Conservation (phyloP, 2,329 filamentous ascomycete species). For the Penicillium sclerotigenum region DNA sequence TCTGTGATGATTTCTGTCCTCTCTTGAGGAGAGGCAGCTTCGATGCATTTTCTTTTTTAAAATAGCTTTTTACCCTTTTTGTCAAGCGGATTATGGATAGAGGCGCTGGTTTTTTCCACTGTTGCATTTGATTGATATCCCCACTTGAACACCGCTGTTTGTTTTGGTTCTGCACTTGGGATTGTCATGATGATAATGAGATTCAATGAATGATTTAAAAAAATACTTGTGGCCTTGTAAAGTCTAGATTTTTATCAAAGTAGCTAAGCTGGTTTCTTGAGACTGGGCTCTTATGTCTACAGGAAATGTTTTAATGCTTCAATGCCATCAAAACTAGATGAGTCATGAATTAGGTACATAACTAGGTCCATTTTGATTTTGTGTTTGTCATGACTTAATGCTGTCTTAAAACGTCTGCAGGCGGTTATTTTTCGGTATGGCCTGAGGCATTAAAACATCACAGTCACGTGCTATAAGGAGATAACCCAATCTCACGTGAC, state of each 20-base stretch:
- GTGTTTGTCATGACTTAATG: not conserved
- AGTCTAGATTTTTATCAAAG: not conserved
- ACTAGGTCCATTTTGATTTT: not conserved
- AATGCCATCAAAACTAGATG: too few relatives aligned
- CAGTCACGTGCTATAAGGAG: not conserved
- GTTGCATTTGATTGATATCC: conserved; percentile 28
- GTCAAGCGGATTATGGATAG: conserved; percentile 28
- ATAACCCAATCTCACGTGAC: not conserved
- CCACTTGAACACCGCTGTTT: conserved; percentile 20
- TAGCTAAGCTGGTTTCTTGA: not conserved
- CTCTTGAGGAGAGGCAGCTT: conserved; percentile 11
- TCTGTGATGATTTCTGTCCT: conserved; percentile 16
- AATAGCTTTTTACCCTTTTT: conserved; percentile 17
- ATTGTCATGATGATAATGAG: conserved; percentile 27
- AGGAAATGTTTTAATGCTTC: too few relatives aligned
- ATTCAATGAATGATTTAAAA: conserved; percentile 22
- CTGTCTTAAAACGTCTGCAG: not conserved
- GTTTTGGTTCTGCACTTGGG: conserved; percentile 16
- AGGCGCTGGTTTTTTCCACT: conserved; percentile 31
- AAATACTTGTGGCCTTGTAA: conserved; percentile 4
- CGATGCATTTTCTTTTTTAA: conserved; percentile 22
- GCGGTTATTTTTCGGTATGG: too few relatives aligned
- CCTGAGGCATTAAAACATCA: not conserved
- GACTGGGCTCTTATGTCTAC: not conserved
- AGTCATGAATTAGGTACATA: not conserved